Percentiles rank a stretch among this genome's conserved stretches.
Conservation (phyloP, 106 monocot species). For the Dioscorea dumetorum region DNA sequence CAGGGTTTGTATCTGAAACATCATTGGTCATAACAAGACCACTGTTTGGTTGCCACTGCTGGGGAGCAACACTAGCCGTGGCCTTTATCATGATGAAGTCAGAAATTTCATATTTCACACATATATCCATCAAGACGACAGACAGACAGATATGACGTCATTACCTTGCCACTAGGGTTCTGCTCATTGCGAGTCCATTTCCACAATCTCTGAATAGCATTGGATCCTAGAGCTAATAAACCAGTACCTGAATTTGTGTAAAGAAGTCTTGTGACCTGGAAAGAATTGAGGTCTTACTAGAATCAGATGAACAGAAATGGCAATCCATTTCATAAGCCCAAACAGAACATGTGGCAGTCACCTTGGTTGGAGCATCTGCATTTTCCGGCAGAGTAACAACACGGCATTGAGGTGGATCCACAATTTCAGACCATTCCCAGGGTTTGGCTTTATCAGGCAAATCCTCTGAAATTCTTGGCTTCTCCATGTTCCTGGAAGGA, state of each 20-base stretch:
- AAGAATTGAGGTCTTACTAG: neutral
- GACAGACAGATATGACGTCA: neutral
- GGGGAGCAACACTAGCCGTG: conserved; percentile 51
- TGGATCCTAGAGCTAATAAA: conserved; percentile 48
- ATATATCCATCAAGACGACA: too few relatives aligned
- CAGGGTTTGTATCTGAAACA: conserved; percentile 29
- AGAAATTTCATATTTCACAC: too few relatives aligned
- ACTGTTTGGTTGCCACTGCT: conserved; percentile 58
- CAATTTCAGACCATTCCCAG: conserved; percentile 49
- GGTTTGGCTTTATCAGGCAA: conserved; percentile 42
- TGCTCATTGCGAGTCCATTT: conserved; percentile 61
- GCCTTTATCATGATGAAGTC: conserved; percentile 21
- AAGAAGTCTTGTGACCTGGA: conserved; percentile 45
- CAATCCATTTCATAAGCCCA: too few relatives aligned
- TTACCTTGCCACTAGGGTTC: conserved; percentile 64
- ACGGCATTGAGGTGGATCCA: conserved; percentile 50
- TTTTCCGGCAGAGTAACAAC: conserved; percentile 56
- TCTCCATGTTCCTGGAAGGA: conserved; percentile 33
- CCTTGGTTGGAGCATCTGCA: conserved; percentile 51
- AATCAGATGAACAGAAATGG: too few relatives aligned
- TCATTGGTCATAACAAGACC: conserved; percentile 55
- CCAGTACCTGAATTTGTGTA: conserved; percentile 57
- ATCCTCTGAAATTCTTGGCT: conserved; percentile 53
- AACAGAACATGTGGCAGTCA: neutral
- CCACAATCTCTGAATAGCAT: conserved; percentile 53